These are phyloP conservation scores for Barbarea vulgaris DNA, from an alignment of 345 rosid genomes.

Conservation along the genomic window DNA sequence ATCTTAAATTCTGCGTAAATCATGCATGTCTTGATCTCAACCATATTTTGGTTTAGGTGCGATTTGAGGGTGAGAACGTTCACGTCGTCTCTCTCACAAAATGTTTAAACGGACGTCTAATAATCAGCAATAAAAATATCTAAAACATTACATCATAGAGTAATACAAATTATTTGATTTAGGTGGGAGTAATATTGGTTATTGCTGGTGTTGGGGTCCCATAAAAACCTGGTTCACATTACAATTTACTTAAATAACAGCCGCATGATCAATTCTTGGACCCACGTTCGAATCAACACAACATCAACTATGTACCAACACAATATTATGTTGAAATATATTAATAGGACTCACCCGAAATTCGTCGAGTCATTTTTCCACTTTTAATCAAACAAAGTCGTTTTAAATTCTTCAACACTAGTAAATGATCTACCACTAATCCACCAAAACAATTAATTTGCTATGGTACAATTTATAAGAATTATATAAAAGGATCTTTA, in stretches of 20 bases:
- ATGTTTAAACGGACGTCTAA: constrained; percentile 17
- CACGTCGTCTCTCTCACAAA: constrained; percentile 30
- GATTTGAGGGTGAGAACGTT: constrained; percentile 28
- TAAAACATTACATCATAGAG: constrained; percentile 17
- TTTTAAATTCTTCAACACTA: constrained; percentile 16
- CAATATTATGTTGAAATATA: constrained; percentile 27
- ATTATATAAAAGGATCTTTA: not conserved
- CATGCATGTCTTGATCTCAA: constrained; percentile 38
- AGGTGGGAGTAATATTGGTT: constrained; percentile 19
- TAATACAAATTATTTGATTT: constrained; percentile 20
- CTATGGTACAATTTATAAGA: not conserved
- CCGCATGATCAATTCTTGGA: constrained; percentile 36
- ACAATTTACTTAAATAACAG: constrained; percentile 25
- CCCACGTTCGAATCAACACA: constrained; percentile 32
- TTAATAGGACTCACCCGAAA: constrained; percentile 29
- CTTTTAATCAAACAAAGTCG: constrained; percentile 22
- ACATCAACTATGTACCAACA: constrained; percentile 34
- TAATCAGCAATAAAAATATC: constrained; percentile 13
- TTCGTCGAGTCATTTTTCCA: constrained; percentile 22
- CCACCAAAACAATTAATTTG: not conserved
- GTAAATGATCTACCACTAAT: not conserved
- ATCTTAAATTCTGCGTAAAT: constrained; percentile 28
- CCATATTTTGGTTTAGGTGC: constrained; percentile 23
- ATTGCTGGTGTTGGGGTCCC: constrained; percentile 15
- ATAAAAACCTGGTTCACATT: constrained; percentile 20